Percentiles rank a stretch among this genome's conserved stretches.
phyloP scores from a whole-genome alignment of 441 rosid species.

The Cnidoscolus chayamansa region DNA sequence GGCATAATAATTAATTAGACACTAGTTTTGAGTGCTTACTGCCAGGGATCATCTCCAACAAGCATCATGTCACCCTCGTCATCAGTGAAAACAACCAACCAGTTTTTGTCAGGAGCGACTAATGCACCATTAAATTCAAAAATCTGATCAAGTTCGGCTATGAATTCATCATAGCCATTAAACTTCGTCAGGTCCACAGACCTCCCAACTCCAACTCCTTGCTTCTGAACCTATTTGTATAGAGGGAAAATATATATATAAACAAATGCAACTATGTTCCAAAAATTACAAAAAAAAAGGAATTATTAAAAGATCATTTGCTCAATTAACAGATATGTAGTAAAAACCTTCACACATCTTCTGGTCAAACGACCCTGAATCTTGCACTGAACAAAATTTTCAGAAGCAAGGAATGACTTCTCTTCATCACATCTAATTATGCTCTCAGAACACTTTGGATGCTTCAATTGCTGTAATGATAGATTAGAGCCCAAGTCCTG shows the following conservation, averaged over 20 bases:
- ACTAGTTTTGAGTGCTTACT: conserved; percentile 42
- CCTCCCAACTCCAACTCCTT: conserved; percentile 67
- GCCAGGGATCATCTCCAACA: conserved; percentile 93
- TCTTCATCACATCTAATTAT: conserved; percentile 34
- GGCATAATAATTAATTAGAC: neutral
- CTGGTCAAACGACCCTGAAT: conserved; percentile 33
- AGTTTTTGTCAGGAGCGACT: conserved; percentile 48
- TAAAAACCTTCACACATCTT: conserved; percentile 58
- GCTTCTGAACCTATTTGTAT: conserved; percentile 61
- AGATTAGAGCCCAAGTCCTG: conserved; percentile 5
- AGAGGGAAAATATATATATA: neutral
- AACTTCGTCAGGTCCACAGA: conserved; percentile 79
- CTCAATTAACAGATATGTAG: neutral
- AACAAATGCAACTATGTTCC: neutral
- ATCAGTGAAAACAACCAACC: conserved; percentile 70
- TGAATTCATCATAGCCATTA: conserved; percentile 52
- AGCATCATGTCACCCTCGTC: conserved; percentile 92
- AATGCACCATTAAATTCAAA: conserved; percentile 72
- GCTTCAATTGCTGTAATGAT: neutral
- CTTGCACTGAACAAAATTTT: conserved; percentile 33
- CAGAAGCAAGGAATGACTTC: conserved; percentile 27
- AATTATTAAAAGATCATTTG: neutral
- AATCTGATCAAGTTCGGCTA: conserved; percentile 57
- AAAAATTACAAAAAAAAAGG: neutral
- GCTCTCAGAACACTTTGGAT: conserved; percentile 18